Conservation (phyloP, 1,284 basidiomycete genomes). For the Boletus smithii region DNA sequence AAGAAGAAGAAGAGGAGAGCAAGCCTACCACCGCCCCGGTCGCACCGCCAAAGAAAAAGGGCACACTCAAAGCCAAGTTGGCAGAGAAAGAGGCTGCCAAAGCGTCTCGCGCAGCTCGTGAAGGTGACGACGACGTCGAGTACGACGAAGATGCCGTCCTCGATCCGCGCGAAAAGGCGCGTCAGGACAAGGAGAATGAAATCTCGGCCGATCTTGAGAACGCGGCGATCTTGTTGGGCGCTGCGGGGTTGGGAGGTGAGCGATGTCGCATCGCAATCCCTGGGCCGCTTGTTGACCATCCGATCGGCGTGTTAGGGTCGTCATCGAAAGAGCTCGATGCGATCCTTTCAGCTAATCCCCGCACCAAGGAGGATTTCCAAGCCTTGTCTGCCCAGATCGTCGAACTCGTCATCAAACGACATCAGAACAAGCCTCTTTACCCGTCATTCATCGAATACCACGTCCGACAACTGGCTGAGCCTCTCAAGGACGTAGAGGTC, state of each 20-base stretch:
- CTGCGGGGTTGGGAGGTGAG: slow-evolving; percentile 63
- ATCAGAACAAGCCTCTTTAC: slow-evolving; percentile 80
- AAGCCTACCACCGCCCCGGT: slow-evolving; percentile 45
- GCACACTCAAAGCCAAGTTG: slow-evolving; percentile 83
- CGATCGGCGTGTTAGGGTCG: slow-evolving; percentile 45
- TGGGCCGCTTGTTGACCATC: background rate
- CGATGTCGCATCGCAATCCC: slow-evolving; percentile 2
- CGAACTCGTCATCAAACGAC: slow-evolving; percentile 68
- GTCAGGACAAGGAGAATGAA: slow-evolving; percentile 74
- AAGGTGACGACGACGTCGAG: slow-evolving; percentile 40
- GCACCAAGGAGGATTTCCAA: slow-evolving; percentile 83
- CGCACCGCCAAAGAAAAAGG: slow-evolving; percentile 84
- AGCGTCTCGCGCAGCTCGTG: slow-evolving; percentile 41
- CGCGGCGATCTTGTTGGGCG: slow-evolving; percentile 78
- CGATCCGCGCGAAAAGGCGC: slow-evolving; percentile 75
- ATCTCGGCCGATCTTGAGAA: slow-evolving; percentile 82
- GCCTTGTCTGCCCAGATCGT: slow-evolving; percentile 70
- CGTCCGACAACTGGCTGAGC: slow-evolving; percentile 65
- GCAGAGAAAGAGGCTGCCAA: slow-evolving; percentile 82
- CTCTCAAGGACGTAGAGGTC: slow-evolving; percentile 84
- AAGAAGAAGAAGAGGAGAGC: slow-evolving; percentile 72
- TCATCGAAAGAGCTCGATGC: slow-evolving; percentile 67
- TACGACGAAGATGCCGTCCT: slow-evolving; percentile 78
- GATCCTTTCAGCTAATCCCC: slow-evolving; percentile 70
- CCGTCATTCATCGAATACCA: slow-evolving; percentile 79